Base-by-base conservation (phyloP, 805 yeast species). In the Lipomyces lipofer region DNA sequence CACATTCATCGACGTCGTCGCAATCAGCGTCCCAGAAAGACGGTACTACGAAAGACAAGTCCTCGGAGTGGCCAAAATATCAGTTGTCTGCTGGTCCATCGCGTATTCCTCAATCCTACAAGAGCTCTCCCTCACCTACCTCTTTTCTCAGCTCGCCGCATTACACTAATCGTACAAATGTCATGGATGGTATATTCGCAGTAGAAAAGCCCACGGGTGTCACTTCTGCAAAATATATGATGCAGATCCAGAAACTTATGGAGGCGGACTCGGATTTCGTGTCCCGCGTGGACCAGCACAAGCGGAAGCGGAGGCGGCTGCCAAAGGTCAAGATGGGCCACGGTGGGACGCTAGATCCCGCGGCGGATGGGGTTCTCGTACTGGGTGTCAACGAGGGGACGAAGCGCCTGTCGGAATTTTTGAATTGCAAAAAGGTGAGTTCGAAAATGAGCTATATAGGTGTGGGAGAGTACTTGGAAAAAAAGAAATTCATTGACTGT, bases 171-270 rank as follows among this genome's bases (percentile, higher is more conserved):
- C n/a, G n/a, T n/a, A n/a, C n/a, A n/a, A n/a, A n/a, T n/a, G n/a
- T n/a, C n/a, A 88, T 92, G 96, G 88, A 90, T 65, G 98, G 99
- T 42, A 79, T 94, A 0, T 88, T 92, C 75, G 98, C 98, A 7
- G 80, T 92, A 40, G 85, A 85, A 60, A 92, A 92, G 68, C 98
- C 98, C 0, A 73, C 83, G 13, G 97, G 97, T 0, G 78, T 87
- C 10, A 76, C 95, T 0, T 90, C 97, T 0, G 80, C 90, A 17
- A 80, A 84, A 51, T 83, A 88, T 52, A 76, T 94, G 50, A 78
- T 80, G 43, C 80, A 80, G 47, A 60, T 92, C 32, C 92, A 91
- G 65, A 69, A 73, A 15, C 67, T 81, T 2, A 80, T 92, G 69
- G 79, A 85, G 22, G 69, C 75, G 0, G 81, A 94, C 4, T 69